These are phyloP conservation scores for Fusarium dimerum DNA, from an alignment of 2,329 filamentous ascomycete genomes.

Conservation along the genomic window DNA sequence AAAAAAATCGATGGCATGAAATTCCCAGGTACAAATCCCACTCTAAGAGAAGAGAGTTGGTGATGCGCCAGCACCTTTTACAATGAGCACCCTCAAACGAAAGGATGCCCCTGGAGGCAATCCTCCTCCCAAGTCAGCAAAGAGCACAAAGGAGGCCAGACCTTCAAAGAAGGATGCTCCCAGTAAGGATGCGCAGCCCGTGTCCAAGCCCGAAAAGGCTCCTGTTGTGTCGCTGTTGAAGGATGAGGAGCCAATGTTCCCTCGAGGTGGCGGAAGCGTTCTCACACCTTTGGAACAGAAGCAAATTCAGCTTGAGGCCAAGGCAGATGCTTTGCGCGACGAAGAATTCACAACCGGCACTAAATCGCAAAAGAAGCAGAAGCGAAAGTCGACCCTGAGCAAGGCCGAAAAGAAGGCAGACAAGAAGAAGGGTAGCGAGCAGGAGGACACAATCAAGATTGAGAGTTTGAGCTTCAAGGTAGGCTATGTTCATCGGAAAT, in stretches of 20 bases:
- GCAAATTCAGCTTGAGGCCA: slow-evolving; percentile 92
- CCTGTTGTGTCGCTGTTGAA: slow-evolving; percentile 51
- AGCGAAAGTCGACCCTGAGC: slow-evolving; percentile 51
- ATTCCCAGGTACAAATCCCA: slow-evolving; percentile 19
- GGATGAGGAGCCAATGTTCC: slow-evolving; percentile 88
- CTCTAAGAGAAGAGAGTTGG: slow-evolving; percentile 26
- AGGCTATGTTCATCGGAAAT: slow-evolving; percentile 24
- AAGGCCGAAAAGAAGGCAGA: slow-evolving; percentile 54
- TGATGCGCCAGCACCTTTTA: slow-evolving; percentile 33
- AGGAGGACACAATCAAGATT: slow-evolving; percentile 66
- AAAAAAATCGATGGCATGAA: slow-evolving; percentile 34
- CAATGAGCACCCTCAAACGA: slow-evolving; percentile 59
- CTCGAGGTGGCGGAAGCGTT: slow-evolving; percentile 86
- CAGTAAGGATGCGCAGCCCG: slow-evolving; percentile 32
- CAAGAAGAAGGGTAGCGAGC: slow-evolving; percentile 38
- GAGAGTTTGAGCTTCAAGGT: slow-evolving; percentile 91
- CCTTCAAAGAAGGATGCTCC: slow-evolving; percentile 48
- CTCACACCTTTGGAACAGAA: slow-evolving; percentile 94
- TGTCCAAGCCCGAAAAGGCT: slow-evolving; percentile 33
- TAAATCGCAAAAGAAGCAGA: slow-evolving; percentile 53
- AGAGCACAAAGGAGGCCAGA: slow-evolving; percentile 46
- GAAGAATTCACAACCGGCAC: slow-evolving; percentile 61
- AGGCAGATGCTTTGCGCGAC: slow-evolving; percentile 88
- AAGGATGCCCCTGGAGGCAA: slow-evolving; percentile 58
- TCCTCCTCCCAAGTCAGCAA: slow-evolving; percentile 50